Percentiles rank a stretch among this genome's conserved stretches.
phyloP scores from a whole-genome alignment of 2,329 filamentous ascomycete genomes.

The Dactylella cylindrospora region DNA sequence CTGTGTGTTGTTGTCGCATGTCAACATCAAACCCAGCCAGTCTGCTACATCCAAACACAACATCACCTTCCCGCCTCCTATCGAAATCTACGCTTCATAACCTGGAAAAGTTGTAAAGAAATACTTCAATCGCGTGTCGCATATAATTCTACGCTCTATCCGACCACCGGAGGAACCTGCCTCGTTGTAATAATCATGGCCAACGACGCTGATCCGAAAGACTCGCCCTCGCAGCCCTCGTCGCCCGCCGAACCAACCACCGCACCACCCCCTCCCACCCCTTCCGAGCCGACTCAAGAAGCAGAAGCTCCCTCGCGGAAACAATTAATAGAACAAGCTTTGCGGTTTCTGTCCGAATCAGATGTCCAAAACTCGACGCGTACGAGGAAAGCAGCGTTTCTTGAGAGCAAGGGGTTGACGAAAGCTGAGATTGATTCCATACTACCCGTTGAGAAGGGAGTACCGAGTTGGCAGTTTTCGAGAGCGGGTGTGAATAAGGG shows the following conservation, averaged over 20 bases:
- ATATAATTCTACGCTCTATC: not conserved
- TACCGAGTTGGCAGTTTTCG: constrained; percentile 34
- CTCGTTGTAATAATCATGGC: constrained; percentile 11
- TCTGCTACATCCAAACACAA: constrained; percentile 23
- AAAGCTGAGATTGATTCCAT: constrained; percentile 30
- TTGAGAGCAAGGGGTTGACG: constrained; percentile 43
- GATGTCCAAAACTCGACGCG: constrained; percentile 40
- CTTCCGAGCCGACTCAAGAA: constrained; percentile 15
- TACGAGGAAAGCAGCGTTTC: constrained; percentile 26
- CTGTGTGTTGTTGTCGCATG: constrained; percentile 40
- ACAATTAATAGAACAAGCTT: constrained; percentile 31
- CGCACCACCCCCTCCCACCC: constrained; percentile 8
- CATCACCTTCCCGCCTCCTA: constrained; percentile 28
- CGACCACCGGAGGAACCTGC: not conserved
- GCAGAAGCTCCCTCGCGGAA: constrained; percentile 9
- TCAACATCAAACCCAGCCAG: constrained; percentile 43
- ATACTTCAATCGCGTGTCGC: constrained; percentile 1
- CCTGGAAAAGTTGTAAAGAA: too few species aligned
- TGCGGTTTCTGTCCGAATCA: constrained; percentile 35
- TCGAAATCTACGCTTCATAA: too few species aligned
- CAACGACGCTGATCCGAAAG: constrained; percentile 33
- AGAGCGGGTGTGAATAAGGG: constrained; percentile 14
- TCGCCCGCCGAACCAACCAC: constrained; percentile 2
- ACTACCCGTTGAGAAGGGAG: constrained; percentile 33
- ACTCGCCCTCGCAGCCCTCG: constrained; percentile 18